Evolutionary conservation across 805 yeast species (phyloP).

Genomic region (Cyberlindnera samutprakarnensis): DNA sequence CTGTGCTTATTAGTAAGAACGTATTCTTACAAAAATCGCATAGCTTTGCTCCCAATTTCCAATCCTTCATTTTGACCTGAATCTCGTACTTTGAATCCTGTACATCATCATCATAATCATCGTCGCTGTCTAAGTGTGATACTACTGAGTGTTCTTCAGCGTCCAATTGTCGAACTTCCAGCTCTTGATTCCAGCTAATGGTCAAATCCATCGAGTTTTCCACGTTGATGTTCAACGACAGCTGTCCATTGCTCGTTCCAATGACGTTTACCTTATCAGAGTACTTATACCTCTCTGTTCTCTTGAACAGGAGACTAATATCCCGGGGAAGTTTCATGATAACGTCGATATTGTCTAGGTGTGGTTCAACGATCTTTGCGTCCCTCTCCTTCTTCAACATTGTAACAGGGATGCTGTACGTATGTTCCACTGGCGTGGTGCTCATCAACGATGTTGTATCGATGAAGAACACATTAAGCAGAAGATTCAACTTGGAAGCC

Average conservation of each 20-base stretch:
- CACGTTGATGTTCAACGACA: slow-evolving; percentile 46
- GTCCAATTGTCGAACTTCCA: slow-evolving; percentile 29
- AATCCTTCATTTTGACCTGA: slow-evolving; percentile 49
- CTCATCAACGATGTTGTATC: slow-evolving; percentile 35
- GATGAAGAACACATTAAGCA: slow-evolving; percentile 47
- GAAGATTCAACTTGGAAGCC: slow-evolving; percentile 35
- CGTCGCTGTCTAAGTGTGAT: slow-evolving; percentile 21
- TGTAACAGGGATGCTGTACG: slow-evolving; percentile 65
- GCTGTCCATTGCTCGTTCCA: slow-evolving; percentile 41
- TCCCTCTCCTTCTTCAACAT: slow-evolving; percentile 49
- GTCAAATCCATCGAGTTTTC: slow-evolving; percentile 44
- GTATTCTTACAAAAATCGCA: slow-evolving; percentile 56
- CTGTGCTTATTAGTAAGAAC: slow-evolving; percentile 48
- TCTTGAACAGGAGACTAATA: slow-evolving; percentile 44
- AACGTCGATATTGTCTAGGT: slow-evolving; percentile 44
- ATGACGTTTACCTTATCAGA: slow-evolving; percentile 42
- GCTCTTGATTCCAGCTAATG: slow-evolving; percentile 50
- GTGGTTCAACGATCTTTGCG: slow-evolving; percentile 54
- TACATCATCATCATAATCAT: not conserved
- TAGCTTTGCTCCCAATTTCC: slow-evolving; percentile 59
- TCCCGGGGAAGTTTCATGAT: slow-evolving; percentile 42
- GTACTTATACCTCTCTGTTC: slow-evolving; percentile 60
- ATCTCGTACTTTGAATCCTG: slow-evolving; percentile 35
- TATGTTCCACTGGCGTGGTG: slow-evolving; percentile 46
- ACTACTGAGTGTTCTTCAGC: too few relatives aligned